Base-by-base conservation (phyloP, 2,329 filamentous ascomycete species). In the Hypoxylon sp. region DNA sequence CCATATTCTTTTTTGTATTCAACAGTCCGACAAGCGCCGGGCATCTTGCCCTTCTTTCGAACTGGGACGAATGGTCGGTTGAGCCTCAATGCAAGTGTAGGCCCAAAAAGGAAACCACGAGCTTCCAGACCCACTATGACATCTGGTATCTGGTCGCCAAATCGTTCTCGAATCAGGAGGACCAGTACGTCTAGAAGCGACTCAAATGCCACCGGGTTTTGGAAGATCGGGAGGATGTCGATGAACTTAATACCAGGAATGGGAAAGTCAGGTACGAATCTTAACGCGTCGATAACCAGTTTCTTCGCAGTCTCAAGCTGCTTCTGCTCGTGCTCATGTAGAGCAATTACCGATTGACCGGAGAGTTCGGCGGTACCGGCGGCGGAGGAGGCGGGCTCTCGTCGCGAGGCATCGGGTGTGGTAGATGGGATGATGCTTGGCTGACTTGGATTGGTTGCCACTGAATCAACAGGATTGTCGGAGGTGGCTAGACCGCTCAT, bases 201-300 rank as follows among this genome's bases (percentile, higher is more conserved):
- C 74, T 88, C 85, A 83, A 98, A 95, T 69, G 92, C 86, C 57
- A 81, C 78, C 61, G 91, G 90, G 78, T 94, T 87, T 80, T 93
- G 90, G 85, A 99, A 98, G 79, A 98, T 91, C 69, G 96, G 96
- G 81, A 99, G 91, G 83, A 99, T 98, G 80, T 99, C 96, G 84
- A 98, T 94, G 83, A 99, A 99, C 77, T 97, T 87, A 79, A 99
- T 95, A 80, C 96, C 95, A 50, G 92, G 90, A 73, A 92, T 91
- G 66, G 95, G 95, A 84, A 98, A 98, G 86, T 98, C 94, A 77
- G 90, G 89, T 84, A 94, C 97, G 81, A 94, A 91, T 81, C 93
- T 92, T 75, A 98, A 88, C 67, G 91, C 88, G 74, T 84, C 82
- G 78, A 90, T 83, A 86, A 86, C 94, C 87, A 82, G 73, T 71